phyloP scores from a whole-genome alignment of 1,284 basidiomycete species.

The Erythrobasidium hasegawianum region DNA sequence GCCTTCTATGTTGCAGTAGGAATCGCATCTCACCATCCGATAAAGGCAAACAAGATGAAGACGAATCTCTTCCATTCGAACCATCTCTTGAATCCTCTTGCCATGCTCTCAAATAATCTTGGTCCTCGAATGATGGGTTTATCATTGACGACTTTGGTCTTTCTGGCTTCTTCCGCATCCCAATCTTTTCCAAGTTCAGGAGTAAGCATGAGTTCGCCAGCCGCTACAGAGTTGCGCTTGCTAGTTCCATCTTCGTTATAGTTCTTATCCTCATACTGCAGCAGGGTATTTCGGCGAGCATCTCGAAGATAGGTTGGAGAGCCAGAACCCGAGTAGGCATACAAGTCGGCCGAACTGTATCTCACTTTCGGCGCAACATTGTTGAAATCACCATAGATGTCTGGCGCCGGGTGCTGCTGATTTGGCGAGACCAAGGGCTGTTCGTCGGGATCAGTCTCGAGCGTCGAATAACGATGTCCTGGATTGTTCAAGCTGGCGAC shows the following conservation, averaged over 20 bases:
- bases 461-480: constrained; percentile 9
- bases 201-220: constrained; percentile 20
- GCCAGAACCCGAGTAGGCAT: neutral
- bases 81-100: neutral
- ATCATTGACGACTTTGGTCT: constrained; percentile 23
- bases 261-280: neutral
- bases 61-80: constrained; percentile 20
- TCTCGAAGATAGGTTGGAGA: neutral
- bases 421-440: neutral
- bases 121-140: constrained; percentile 3
- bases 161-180: constrained; percentile 18
- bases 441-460: constrained; percentile 5
- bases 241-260: neutral
- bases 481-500: constrained; percentile 8
- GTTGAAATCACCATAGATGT: constrained; percentile 34
- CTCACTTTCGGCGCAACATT: constrained; percentile 10
- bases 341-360: neutral
- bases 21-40: constrained; percentile 9
- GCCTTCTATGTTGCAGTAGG: neutral
- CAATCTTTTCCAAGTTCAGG: constrained; percentile 29
- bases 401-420: constrained; percentile 16
- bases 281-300: neutral
- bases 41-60: constrained; percentile 20
- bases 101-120: constrained; percentile 8
- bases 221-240: constrained; percentile 26